A percentile compares a stretch with the other conserved stretches of the same genome.
These are phyloP conservation scores for Amphichorda felina DNA, from an alignment of 2,329 filamentous ascomycete genomes.

Conservation along the genomic window DNA sequence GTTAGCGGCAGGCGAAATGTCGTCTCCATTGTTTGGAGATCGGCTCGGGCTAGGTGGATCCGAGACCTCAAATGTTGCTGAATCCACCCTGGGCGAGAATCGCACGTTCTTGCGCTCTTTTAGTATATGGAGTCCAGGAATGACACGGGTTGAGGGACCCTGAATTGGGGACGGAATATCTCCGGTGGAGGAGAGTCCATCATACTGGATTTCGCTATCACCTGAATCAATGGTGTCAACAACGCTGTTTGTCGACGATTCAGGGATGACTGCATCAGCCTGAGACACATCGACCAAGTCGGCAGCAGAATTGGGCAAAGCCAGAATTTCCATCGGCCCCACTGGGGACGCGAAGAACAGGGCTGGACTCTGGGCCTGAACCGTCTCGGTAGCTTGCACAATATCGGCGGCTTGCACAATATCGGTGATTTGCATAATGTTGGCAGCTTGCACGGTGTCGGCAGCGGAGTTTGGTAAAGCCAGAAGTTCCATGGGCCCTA, in stretches of 20 bases:
- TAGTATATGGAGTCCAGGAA: constrained; percentile 2
- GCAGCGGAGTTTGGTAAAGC: constrained; percentile 38
- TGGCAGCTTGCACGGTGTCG: no score
- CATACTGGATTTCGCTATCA: no score
- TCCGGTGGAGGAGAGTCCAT: no score
- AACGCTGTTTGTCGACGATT: no score
- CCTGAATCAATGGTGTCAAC: no score
- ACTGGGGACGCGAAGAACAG: not conserved
- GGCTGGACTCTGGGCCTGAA: no score
- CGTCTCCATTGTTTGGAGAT: constrained; percentile 3
- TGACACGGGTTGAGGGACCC: not conserved
- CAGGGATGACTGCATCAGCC: no score
- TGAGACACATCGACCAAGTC: constrained; percentile 13
- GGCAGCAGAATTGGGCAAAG: constrained; percentile 39
- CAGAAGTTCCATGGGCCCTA: not conserved
- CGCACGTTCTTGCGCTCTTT: constrained; percentile 30
- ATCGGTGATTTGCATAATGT: no score
- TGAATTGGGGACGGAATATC: no score
- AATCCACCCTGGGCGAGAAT: constrained; percentile 57
- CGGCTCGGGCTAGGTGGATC: constrained; percentile 39
- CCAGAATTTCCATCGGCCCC: not conserved
- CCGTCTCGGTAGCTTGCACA: no score
- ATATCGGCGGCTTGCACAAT: no score
- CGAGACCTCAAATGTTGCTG: constrained; percentile 42
- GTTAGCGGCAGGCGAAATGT: not conserved